phyloP scores from a whole-genome alignment of 2,329 filamentous ascomycete species.

The Nigrospora sphaerica region DNA sequence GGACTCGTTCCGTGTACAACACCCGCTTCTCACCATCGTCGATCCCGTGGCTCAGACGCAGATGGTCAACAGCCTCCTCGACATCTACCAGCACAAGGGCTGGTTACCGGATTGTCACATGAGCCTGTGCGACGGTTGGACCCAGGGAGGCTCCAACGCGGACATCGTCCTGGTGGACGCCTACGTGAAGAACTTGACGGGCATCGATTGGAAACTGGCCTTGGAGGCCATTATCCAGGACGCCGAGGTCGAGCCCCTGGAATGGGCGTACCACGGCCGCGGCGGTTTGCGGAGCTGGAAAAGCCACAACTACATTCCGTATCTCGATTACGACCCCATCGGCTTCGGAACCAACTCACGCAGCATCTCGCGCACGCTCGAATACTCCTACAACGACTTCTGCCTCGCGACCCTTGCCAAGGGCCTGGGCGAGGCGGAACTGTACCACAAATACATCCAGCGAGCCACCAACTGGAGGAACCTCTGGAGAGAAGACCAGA shows the following conservation, averaged over 20 bases:
- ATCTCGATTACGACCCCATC: constrained; percentile 50
- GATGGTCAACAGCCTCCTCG: constrained; percentile 57
- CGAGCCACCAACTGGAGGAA: constrained; percentile 55
- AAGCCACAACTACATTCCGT: constrained; percentile 55
- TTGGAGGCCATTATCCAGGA: constrained; percentile 61
- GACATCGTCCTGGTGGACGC: constrained; percentile 57
- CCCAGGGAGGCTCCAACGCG: constrained; percentile 61
- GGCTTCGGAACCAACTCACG: constrained; percentile 57
- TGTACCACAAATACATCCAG: constrained; percentile 42
- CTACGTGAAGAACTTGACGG: constrained; percentile 53
- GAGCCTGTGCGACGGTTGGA: constrained; percentile 59
- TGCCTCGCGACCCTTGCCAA: constrained; percentile 38
- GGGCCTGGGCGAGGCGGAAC: constrained; percentile 28
- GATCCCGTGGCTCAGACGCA: constrained; percentile 52
- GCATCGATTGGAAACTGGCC: constrained; percentile 52
- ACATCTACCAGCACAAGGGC: constrained; percentile 58
- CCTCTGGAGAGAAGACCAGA: constrained; percentile 50
- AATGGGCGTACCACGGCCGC: constrained; percentile 58
- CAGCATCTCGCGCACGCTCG: constrained; percentile 60
- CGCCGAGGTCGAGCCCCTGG: constrained; percentile 51
- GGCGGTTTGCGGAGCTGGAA: constrained; percentile 64
- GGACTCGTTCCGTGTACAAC: constrained; percentile 57
- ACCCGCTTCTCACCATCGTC: constrained; percentile 56
- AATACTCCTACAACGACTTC: constrained; percentile 61
- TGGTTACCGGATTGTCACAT: constrained; percentile 64